Conservation (phyloP, 148 eudicot species). For the Rhododendron molle region DNA sequence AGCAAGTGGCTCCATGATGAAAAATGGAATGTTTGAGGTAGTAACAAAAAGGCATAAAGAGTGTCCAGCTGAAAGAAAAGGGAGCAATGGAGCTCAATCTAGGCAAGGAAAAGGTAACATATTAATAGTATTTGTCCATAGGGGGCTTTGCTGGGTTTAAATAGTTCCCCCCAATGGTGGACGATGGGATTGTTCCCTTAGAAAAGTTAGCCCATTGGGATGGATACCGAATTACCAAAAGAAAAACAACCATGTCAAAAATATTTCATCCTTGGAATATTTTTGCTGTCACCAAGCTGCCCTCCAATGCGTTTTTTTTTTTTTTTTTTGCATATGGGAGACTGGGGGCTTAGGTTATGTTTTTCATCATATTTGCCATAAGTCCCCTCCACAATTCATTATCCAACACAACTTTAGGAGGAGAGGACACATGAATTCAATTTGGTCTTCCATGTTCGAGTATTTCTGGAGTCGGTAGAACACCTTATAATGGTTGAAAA, state of each 20-base stretch:
- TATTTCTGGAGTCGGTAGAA: neutral
- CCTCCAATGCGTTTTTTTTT: neutral
- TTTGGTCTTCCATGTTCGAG: neutral
- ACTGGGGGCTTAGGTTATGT: neutral
- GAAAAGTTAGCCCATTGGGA: neutral
- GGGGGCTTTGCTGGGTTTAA: neutral
- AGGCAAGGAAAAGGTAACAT: neutral
- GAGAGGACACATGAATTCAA: neutral
- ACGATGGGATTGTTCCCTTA: neutral
- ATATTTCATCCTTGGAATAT: neutral
- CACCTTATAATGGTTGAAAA: neutral
- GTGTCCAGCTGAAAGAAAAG: neutral
- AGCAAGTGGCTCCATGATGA: neutral
- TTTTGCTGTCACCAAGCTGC: neutral
- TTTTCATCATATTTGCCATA: neutral
- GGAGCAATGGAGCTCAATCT: neutral
- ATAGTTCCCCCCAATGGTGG: neutral
- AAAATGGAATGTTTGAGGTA: neutral
- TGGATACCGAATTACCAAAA: neutral
- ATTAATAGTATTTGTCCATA: neutral
- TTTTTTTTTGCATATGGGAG: neutral
- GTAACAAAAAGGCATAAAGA: neutral
- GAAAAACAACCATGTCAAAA: neutral
- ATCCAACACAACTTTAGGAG: neutral
- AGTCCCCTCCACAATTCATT: neutral